These are phyloP conservation scores for Globisporangium middletonii DNA, from an alignment of 352 stramenopile species.

Conservation along the genomic window DNA sequence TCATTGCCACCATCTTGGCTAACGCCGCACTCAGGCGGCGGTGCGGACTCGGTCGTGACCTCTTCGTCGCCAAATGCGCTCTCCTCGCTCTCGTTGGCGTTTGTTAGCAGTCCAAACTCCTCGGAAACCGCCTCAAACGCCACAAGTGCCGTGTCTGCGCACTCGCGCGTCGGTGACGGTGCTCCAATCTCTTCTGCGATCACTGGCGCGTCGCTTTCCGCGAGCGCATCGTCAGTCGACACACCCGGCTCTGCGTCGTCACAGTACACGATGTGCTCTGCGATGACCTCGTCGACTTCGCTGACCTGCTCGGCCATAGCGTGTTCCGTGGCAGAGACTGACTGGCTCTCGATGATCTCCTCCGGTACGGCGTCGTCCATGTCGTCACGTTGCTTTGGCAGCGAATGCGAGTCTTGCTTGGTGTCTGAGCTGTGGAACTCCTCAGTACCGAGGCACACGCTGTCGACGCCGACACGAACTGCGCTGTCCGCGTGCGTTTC, in stretches of 20 bases:
- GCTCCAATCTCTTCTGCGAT: conserved; percentile 11
- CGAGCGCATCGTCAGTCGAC: not conserved
- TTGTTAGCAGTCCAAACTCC: no score
- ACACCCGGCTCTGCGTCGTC: not conserved
- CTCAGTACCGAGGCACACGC: not conserved
- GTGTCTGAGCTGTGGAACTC: not conserved
- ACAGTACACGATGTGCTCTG: conserved; percentile 4
- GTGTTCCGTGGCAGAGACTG: not conserved
- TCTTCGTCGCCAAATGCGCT: conserved; percentile 3
- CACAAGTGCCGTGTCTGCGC: not conserved
- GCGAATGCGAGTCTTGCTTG: conserved; percentile 4
- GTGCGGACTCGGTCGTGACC: not conserved
- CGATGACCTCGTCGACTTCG: conserved; percentile 10
- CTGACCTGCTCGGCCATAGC: no score
- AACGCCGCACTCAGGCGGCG: not conserved
- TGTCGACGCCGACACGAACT: no score
- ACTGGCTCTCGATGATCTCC: conserved; percentile 5
- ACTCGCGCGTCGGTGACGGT: conserved; percentile 8
- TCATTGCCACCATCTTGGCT: not conserved
- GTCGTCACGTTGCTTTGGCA: no score
- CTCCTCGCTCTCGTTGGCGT: not conserved
- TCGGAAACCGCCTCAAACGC: not conserved
- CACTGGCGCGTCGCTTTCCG: conserved; percentile 3
- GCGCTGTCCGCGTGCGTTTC: not conserved
- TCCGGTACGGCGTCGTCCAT: conserved; percentile 9